These are phyloP conservation scores for Aaosphaeria arxii DNA, from an alignment of 2,329 filamentous ascomycete genomes.

Conservation along the genomic window DNA sequence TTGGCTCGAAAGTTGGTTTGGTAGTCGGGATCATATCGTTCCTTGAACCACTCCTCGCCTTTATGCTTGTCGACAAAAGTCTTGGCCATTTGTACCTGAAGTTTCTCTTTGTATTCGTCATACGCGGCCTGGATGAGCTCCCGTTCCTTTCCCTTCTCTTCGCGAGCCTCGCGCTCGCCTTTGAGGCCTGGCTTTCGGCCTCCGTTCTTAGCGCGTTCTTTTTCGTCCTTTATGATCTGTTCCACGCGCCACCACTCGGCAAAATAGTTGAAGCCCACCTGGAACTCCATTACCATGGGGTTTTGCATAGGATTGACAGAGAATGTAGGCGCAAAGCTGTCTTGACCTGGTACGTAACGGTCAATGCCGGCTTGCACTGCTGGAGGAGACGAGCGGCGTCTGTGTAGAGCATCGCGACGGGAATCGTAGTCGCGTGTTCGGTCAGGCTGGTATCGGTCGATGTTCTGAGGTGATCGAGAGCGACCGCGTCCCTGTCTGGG, in stretches of 20 bases:
- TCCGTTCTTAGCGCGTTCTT: slow-evolving; percentile 67
- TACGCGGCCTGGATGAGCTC: slow-evolving; percentile 71
- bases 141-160: slow-evolving; percentile 77
- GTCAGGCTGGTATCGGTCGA: slow-evolving; percentile 76
- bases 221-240: slow-evolving; percentile 78
- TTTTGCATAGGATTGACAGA: slow-evolving; percentile 67
- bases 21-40: slow-evolving; percentile 85
- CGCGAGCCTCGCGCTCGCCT: slow-evolving; percentile 63
- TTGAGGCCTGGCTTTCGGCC: slow-evolving; percentile 64
- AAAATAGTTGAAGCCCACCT: slow-evolving; percentile 83
- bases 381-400: slow-evolving; percentile 59
- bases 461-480: slow-evolving; percentile 67
- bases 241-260: slow-evolving; percentile 84
- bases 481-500: slow-evolving; percentile 46
- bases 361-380: slow-evolving; percentile 70
- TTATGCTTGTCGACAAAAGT: slow-evolving; percentile 90
- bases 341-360: slow-evolving; percentile 77
- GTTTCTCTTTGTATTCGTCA: slow-evolving; percentile 63
- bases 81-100: slow-evolving; percentile 74
- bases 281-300: slow-evolving; percentile 69
- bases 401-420: slow-evolving; percentile 55
- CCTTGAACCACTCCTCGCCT: slow-evolving; percentile 95
- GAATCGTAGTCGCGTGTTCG: slow-evolving; percentile 68
- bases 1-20: slow-evolving; percentile 71
- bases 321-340: slow-evolving; percentile 50